Base-by-base conservation (phyloP, 768 basidiomycete genomes). In the Nidularia sp. region DNA sequence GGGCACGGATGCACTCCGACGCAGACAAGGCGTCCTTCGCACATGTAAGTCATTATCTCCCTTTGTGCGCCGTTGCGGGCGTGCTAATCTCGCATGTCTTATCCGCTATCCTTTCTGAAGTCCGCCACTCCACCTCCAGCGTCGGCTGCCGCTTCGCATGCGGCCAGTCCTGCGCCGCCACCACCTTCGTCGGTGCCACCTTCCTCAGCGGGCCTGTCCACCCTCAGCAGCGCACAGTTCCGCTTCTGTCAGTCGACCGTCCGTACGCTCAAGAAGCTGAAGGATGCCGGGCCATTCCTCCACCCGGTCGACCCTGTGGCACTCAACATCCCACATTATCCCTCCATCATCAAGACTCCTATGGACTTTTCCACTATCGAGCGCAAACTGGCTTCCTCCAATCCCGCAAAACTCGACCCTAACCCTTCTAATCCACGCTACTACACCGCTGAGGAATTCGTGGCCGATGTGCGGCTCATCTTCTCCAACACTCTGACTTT, bases 281-380 rank as follows among this genome's bases (percentile, higher is more conserved):
- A 91, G 66, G 92, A 96, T 50, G 83, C 92, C 0, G 62, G 66
- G 1, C 85, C 93, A 1, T 99, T 99, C 72, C 69, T 88, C 49
- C 77, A 76, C 47, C 94, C 97, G 15, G 97, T 99, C 52, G 97
- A 99, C 66, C 79, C 86, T 18, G 79, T 94, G 58, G 87, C 83
- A 6, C 74, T 93, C 59, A 84, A 83, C 55, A 83, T 92, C 55
- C 96, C 93, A 6, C 93, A 96, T 66, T 99, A 99, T 61, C 81
- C 81, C 34, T 77, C 77, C 44, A 84, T 98, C 64, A 83, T 99
- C 70, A 90, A 86, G 63, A 81, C 78, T 29, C 97, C 97, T 0
- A 98, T 98, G 92, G 97, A 98, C 66, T 79, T 99, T 45, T 79
- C 84, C 2, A 97, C 96, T 43, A 83, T 98, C 53, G 96, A 98